These are phyloP conservation scores for Litsea cubeba DNA, from an alignment of 164 flowering plant genomes.

Conservation along the genomic window DNA sequence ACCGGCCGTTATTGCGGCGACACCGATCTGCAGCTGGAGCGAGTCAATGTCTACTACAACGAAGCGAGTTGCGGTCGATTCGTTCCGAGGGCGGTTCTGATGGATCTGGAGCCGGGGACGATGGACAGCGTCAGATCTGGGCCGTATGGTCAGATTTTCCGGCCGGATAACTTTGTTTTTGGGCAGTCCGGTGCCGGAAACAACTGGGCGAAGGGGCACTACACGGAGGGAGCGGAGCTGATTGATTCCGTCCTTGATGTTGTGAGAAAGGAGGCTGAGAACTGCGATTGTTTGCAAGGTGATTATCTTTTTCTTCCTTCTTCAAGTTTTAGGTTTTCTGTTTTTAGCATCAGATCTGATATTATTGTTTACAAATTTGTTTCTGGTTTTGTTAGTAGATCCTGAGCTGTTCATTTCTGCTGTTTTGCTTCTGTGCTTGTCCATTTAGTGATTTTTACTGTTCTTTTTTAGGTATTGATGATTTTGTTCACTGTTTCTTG, in stretches of 20 bases:
- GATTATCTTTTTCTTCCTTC: background rate
- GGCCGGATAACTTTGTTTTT: conserved; percentile 19
- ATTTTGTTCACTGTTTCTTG: too few relatives aligned
- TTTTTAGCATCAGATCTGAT: background rate
- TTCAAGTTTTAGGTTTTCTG: background rate
- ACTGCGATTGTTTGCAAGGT: conserved; percentile 19
- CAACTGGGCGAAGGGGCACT: conserved; percentile 21
- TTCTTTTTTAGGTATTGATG: too few relatives aligned
- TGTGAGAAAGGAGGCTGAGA: conserved; percentile 17
- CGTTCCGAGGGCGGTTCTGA: conserved; percentile 46
- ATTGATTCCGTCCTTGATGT: conserved; percentile 16
- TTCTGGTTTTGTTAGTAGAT: background rate
- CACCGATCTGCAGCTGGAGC: conserved; percentile 39
- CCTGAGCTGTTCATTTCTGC: background rate
- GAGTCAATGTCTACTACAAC: conserved; percentile 49
- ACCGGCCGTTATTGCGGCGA: conserved; percentile 40
- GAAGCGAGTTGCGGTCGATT: conserved; percentile 48
- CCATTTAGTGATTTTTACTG: background rate
- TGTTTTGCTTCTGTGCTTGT: too few relatives aligned
- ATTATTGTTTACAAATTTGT: background rate
- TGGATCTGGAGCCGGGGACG: conserved; percentile 53
- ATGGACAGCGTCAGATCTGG: conserved; percentile 48
- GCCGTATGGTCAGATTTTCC: conserved; percentile 29
- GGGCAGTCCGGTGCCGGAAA: conserved; percentile 18
- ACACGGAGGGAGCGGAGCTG: conserved; percentile 17